These are phyloP conservation scores for Phyllosticta citrichinensis DNA, from an alignment of 2,329 filamentous ascomycete species.

Conservation along the genomic window DNA sequence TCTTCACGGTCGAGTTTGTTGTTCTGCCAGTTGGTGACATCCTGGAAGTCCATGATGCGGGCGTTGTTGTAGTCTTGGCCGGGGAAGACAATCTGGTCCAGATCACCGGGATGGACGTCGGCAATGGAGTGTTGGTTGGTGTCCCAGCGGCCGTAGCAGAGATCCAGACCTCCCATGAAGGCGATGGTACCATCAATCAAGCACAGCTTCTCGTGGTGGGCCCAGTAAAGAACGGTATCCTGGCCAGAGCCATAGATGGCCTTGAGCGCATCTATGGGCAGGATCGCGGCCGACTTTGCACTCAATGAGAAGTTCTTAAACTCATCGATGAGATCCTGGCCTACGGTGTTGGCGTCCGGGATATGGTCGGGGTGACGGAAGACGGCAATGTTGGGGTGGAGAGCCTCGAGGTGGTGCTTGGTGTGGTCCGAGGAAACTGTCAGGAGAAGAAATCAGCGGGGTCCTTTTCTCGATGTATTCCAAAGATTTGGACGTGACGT, in stretches of 20 bases:
- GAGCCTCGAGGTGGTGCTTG: constrained; percentile 63
- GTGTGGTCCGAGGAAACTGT: constrained; percentile 61
- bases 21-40: constrained; percentile 67
- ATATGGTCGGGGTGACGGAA: constrained; percentile 86
- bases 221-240: constrained; percentile 80
- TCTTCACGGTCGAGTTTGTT: constrained; percentile 77
- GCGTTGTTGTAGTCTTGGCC: constrained; percentile 94
- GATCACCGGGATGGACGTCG: constrained; percentile 68
- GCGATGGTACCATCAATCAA: constrained; percentile 67
- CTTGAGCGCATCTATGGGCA: constrained; percentile 64
- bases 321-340: constrained; percentile 45
- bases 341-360: constrained; percentile 59
- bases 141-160: constrained; percentile 82
- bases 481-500: constrained; percentile 35
- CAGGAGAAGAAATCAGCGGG: constrained; percentile 33
- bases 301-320: constrained; percentile 48
- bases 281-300: constrained; percentile 47
- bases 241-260: constrained; percentile 73
- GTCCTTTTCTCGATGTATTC: constrained; percentile 36
- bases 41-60: constrained; percentile 67
- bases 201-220: constrained; percentile 86
- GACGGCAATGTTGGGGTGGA: constrained; percentile 77
- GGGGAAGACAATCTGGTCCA: constrained; percentile 69
- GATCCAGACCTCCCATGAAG: constrained; percentile 86
- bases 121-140: constrained; percentile 79